phyloP scores from a whole-genome alignment of 805 yeast genomes.

The Nakazawaea ishiwadae region DNA sequence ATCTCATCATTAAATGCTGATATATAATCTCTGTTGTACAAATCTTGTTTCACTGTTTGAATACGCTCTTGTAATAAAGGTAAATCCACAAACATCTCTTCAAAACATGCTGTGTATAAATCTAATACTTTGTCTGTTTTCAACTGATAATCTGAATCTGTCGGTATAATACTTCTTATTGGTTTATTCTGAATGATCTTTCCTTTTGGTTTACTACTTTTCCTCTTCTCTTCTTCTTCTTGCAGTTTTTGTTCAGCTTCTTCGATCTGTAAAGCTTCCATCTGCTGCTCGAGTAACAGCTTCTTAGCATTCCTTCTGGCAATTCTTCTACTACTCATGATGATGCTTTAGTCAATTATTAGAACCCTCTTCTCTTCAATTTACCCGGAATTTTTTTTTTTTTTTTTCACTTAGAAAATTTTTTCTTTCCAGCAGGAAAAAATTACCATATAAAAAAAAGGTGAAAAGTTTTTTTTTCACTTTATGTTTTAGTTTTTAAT shows the following conservation, averaged over 20 bases:
- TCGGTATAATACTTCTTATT: constrained; percentile 30
- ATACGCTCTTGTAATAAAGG: constrained; percentile 38
- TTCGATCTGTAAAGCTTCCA: constrained; percentile 12
- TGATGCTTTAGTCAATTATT: background rate
- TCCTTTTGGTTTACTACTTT: constrained; percentile 8
- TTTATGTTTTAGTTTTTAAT: constrained; percentile 11
- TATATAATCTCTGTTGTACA: constrained; percentile 66
- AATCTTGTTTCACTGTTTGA: constrained; percentile 65
- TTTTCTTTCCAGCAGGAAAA: constrained; percentile 9
- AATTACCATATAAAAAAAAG: constrained; percentile 1
- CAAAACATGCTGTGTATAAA: constrained; percentile 30
- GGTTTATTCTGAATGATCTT: constrained; percentile 2
- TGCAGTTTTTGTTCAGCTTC: too few species aligned
- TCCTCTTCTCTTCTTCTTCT: background rate
- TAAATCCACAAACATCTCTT: constrained; percentile 26
- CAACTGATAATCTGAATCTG: constrained; percentile 27
- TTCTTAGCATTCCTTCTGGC: constrained; percentile 26
- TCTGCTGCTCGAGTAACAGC: constrained; percentile 13
- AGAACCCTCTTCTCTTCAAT: constrained; percentile 12
- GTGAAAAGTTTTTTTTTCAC: constrained; percentile 8
- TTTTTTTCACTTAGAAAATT: background rate
- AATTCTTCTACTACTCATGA: constrained; percentile 30
- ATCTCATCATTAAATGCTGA: constrained; percentile 61
- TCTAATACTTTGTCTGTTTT: constrained; percentile 31
- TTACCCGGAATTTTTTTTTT: constrained; percentile 13